Conservation (phyloP, 1,284 basidiomycete genomes). For the Marasmius sp. region DNA sequence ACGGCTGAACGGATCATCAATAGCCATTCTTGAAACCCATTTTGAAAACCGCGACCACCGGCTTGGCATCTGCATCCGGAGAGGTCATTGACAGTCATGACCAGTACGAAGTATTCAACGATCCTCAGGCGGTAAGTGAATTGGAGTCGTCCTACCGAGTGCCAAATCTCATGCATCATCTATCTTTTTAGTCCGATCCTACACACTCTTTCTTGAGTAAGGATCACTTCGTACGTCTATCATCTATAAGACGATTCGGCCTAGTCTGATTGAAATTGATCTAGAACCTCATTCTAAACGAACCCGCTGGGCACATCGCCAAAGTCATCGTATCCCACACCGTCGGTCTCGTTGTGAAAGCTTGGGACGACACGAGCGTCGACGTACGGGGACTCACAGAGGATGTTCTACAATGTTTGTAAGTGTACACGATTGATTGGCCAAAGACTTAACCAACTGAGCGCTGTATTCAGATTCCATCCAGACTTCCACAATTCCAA, state of each 20-base stretch:
- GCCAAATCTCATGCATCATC: constrained; percentile 4
- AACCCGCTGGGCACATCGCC: constrained; percentile 77
- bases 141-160: neutral
- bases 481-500: constrained; percentile 76
- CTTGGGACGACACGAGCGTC: constrained; percentile 77
- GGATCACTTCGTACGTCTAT: constrained; percentile 69
- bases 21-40: constrained; percentile 80
- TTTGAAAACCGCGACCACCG: constrained; percentile 63
- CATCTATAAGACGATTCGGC: neutral
- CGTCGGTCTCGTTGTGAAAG: constrained; percentile 68
- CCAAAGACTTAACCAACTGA: too few species aligned
- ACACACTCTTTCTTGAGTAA: constrained; percentile 84
- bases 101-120: constrained; percentile 84
- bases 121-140: constrained; percentile 64
- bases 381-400: constrained; percentile 64
- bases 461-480: constrained; percentile 60
- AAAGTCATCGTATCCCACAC: constrained; percentile 67
- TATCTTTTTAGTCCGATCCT: constrained; percentile 66
- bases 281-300: constrained; percentile 74
- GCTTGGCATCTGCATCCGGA: constrained; percentile 61
- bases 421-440: constrained; percentile 22
- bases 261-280: constrained; percentile 2
- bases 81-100: constrained; percentile 81
- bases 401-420: constrained; percentile 76
- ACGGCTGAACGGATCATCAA: constrained; percentile 6